Evolutionary conservation across 441 rosid species (phyloP), one percentile per base, ranked within the genome.

Genomic region (Eruca vesicaria): DNA sequence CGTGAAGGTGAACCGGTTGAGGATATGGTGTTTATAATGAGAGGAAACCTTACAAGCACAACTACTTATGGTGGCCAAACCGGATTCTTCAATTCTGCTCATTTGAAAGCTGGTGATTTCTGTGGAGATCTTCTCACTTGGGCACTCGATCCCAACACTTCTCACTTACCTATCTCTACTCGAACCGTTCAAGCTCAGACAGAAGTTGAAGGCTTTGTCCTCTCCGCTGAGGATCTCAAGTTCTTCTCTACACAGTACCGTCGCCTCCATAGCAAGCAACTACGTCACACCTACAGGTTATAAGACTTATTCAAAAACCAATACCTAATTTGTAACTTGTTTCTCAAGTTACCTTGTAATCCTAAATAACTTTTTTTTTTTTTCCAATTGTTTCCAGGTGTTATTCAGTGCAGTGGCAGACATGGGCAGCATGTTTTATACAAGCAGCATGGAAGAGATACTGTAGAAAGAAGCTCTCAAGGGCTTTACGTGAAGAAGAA

Each of bases 391-490:
- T 35, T 15, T 50, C 0, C 83, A 83, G 91, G 81, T 77, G 12
- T 35, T 58, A 82, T 75, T 89, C 91, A 2, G 82, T 79, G 52
- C 88, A 85, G 66, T 84, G 86, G 89, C 62, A 11, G 76, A 87
- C 90, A 62, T 87, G 94, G 90, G 94, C 90, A 11, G 83, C 91
- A 19, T 75, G 87, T 41, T 84, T 82, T 35, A 82, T 89, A 73
- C 91, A 87, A 79, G 86, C 86, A 55, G 87, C 89, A 19, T 89
- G 94, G 94, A 86, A 66, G 48, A 82, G 85, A 29, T 60, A 87
- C 53, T 69, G 81, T 68, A 79, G 68, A 79, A 83, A 76, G 78
- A 86, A 87, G 83, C 84, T 76, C 4, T 87, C 81, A 16, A 74
- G 76, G 77, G 75, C 79, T 9, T 81, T 89, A 20, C 75, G 73